Base-by-base conservation (phyloP, 2,329 filamentous ascomycete genomes). In the Ceratocystis huliohia region DNA sequence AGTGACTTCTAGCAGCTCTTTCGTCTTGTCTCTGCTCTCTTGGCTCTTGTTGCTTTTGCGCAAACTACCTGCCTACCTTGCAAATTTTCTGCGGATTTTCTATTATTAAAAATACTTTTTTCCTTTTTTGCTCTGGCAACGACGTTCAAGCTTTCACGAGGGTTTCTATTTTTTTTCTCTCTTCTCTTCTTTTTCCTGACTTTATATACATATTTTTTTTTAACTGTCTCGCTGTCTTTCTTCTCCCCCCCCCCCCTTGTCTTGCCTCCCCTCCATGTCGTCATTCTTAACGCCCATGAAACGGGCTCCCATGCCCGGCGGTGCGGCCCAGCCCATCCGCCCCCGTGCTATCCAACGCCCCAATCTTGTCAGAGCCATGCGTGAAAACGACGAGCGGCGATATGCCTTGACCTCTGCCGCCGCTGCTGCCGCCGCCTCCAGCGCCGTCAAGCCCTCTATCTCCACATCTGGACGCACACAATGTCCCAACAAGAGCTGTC, bases 401-500 rank as follows among this genome's bases (percentile, higher is more conserved):
- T 74, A 76, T 68, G 71, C 72, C 5, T 70, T 70, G 22, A 70
- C 71, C 5, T 53, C 66, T 8, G 53, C 53, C 13, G 70, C 72
- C 3, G 71, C 72, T 10, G 72, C 75, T 2, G 71, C 74, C 5
- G 69, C 72, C 37, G 72, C 70, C 30, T 67, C 71, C 7, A 66
- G 69, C 30, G 69, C 68, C 10, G 48, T 74, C 61, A 69, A 76
- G 69, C 71, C 76, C 63, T 69, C 72, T 17, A 44, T 57, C 37
- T 61, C 65, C 37, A 59, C 22, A n/a, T 74, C 75, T 0, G 72
- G 74, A 37, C 74, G 77, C 3, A 76, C 74, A 53, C 78, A 77
- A 69, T 86, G 83, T 73, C 82, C 82, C 13, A 86, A 86, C 72
- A 81, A 83, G 68, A 76, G 78, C 62, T 87, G 84, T 73, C 78